Conservation (phyloP, 2,329 filamentous ascomycete genomes). For the Fusarium coicis region DNA sequence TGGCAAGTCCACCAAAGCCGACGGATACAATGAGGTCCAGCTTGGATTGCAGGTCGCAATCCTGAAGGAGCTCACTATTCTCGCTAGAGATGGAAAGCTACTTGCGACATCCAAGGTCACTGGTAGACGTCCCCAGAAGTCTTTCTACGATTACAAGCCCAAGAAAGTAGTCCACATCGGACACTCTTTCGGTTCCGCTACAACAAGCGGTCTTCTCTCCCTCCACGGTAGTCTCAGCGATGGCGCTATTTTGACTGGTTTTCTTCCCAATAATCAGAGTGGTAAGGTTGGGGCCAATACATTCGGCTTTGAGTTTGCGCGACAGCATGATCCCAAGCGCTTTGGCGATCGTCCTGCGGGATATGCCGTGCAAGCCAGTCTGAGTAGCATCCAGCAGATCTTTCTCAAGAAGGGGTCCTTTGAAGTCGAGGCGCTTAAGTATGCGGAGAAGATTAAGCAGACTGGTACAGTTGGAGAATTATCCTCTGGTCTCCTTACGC, state of each 20-base stretch:
- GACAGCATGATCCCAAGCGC: background rate
- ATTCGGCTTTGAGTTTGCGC: background rate
- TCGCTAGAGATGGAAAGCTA: background rate
- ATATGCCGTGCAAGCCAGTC: fast-evolving
- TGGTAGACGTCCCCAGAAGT: fast-evolving
- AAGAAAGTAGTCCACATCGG: background rate
- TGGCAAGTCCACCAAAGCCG: background rate
- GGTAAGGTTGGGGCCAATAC: background rate
- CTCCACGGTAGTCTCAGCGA: background rate
- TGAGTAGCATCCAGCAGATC: background rate
- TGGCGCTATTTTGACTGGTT: background rate
- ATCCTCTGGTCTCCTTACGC: fast-evolving
- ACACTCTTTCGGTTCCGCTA: background rate
- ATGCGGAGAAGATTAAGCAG: background rate
- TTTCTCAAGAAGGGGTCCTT: background rate
- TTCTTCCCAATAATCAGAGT: background rate
- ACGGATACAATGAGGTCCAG: background rate
- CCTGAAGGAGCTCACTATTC: background rate
- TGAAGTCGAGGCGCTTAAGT: background rate
- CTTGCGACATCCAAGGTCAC: fast-evolving
- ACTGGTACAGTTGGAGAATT: background rate
- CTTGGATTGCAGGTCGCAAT: background rate
- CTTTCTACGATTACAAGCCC: background rate
- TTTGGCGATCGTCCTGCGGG: background rate
- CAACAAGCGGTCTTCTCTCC: background rate